phyloP scores from a whole-genome alignment of 1,284 basidiomycete genomes.

The Anthracocystis panici-leucophaei region DNA sequence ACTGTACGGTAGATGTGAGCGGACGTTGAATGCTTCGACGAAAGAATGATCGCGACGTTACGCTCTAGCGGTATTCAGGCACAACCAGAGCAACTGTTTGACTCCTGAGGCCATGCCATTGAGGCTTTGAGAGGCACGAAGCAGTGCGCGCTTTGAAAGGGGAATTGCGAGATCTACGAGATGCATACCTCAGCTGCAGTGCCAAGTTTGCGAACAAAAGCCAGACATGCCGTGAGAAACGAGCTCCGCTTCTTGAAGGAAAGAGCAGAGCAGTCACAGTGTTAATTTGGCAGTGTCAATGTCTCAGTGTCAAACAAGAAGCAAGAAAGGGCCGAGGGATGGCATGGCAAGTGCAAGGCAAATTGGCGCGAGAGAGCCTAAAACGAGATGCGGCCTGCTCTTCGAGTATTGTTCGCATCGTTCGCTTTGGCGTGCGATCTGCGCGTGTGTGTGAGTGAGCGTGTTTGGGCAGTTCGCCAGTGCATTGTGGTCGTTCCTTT shows the following conservation, averaged over 20 bases:
- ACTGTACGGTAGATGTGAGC: conserved; percentile 1
- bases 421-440: not conserved
- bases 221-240: not conserved
- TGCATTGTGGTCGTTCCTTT: conserved; percentile 8
- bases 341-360: not conserved
- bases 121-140: not conserved
- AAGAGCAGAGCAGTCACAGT: not conserved
- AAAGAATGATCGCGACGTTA: not conserved
- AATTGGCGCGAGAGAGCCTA: not conserved
- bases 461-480: not conserved
- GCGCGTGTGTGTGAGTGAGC: not conserved
- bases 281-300: not conserved
- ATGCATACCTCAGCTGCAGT: conserved; percentile 9
- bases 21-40: not conserved
- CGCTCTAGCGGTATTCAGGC: not conserved
- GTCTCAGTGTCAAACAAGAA: conserved; percentile 3
- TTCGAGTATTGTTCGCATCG: not conserved
- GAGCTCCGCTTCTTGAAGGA: not conserved
- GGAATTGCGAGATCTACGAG: conserved; percentile 3
- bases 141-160: not conserved
- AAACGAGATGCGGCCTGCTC: not conserved
- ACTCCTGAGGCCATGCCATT: not conserved
- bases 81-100: not conserved
- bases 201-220: not conserved
- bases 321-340: not conserved